These are phyloP conservation scores for Komagataella ulmi DNA, from an alignment of 805 yeast genomes.

Conservation along the genomic window DNA sequence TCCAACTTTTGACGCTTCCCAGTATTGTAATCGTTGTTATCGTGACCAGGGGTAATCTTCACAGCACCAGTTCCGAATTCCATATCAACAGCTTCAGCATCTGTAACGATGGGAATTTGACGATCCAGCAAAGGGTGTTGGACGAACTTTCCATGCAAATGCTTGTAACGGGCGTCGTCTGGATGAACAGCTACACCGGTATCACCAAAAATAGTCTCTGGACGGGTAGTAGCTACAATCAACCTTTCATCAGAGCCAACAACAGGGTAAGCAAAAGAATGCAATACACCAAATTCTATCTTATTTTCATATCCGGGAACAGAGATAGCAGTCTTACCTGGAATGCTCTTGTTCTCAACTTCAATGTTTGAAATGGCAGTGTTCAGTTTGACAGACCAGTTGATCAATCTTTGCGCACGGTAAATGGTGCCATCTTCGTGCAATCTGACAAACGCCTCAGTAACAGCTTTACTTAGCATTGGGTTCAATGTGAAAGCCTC, in stretches of 20 bases:
- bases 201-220: constrained; percentile 96
- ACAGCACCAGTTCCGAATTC: constrained; percentile 99
- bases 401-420: constrained; percentile 85
- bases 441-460: constrained; percentile 79
- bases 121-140: constrained; percentile 84
- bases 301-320: constrained; percentile 88
- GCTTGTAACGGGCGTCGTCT: constrained; percentile 82
- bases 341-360: constrained; percentile 82
- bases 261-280: constrained; percentile 89
- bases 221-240: constrained; percentile 96
- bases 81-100: constrained; percentile 94
- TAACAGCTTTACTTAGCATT: constrained; percentile 62
- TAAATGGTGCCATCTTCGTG: constrained; percentile 94
- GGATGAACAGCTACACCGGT: constrained; percentile 98
- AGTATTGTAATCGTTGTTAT: constrained; percentile 89
- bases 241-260: constrained; percentile 76
- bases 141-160: constrained; percentile 87
- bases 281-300: constrained; percentile 91
- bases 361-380: constrained; percentile 95
- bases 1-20: constrained; percentile 91
- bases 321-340: constrained; percentile 66
- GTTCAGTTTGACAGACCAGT: constrained; percentile 92
- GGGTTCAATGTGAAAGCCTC: constrained; percentile 92
- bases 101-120: constrained; percentile 78
- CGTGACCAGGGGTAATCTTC: constrained; percentile 97